phyloP scores from a whole-genome alignment of 2,329 filamentous ascomycete species.

The Sarocladium kiliense region DNA sequence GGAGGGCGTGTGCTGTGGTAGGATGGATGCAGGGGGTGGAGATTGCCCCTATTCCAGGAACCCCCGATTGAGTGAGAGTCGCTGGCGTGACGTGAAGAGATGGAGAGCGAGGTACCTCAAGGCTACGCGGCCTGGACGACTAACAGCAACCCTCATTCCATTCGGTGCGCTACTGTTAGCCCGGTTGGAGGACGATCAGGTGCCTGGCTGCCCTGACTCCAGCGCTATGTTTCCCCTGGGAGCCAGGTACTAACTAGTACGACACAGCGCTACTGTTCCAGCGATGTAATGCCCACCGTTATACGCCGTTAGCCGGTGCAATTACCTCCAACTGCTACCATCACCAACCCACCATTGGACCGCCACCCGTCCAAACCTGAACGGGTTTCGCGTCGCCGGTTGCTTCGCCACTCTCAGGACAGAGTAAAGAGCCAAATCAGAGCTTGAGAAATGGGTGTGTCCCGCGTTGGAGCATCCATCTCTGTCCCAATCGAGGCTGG shows the following conservation, averaged over 20 bases:
- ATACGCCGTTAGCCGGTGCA: neutral
- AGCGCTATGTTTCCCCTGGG: neutral
- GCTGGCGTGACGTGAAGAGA: too few species aligned
- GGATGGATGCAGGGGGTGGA: slow-evolving; percentile 10
- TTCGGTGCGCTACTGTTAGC: neutral
- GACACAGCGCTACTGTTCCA: too few species aligned
- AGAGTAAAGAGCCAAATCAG: neutral
- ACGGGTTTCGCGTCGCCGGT: neutral
- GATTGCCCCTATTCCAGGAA: slow-evolving; percentile 11
- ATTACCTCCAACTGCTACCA: neutral
- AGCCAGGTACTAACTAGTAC: too few species aligned
- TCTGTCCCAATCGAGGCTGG: neutral
- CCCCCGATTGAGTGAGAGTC: neutral
- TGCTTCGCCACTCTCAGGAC: slow-evolving; percentile 6
- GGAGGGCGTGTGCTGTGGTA: neutral
- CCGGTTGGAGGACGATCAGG: neutral
- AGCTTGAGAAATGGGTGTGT: neutral
- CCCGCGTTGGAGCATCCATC: neutral
- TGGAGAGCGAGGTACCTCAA: too few species aligned
- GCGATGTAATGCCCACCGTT: neutral
- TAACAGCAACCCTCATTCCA: neutral
- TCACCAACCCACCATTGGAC: neutral
- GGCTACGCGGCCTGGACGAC: neutral
- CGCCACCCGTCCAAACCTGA: neutral
- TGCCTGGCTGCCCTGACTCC: neutral